Percentiles rank a stretch among this genome's conserved stretches.
phyloP scores from a whole-genome alignment of 208 protist genomes.

The Tetramitus jugosus region DNA sequence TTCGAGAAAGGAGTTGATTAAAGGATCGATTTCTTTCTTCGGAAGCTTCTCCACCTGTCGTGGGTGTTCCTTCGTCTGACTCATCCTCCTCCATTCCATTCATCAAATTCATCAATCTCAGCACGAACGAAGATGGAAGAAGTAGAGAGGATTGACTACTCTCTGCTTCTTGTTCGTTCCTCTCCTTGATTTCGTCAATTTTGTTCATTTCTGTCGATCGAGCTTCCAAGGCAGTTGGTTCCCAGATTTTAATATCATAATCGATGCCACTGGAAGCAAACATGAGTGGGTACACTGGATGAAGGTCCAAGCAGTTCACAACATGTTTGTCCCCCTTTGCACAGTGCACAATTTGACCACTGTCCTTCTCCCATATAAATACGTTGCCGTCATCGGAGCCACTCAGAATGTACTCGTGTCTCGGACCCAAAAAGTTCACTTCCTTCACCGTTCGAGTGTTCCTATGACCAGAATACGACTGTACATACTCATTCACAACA shows the following conservation, averaged over 20 bases:
- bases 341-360: neutral
- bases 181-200: neutral
- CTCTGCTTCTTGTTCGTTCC: no score
- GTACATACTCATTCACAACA: neutral
- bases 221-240: neutral
- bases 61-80: no score
- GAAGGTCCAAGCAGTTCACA: slow-evolving; percentile 12
- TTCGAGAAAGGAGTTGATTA: no score
- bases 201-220: neutral
- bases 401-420: neutral
- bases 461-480: neutral
- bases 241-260: neutral
- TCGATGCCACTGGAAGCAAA: slow-evolving; percentile 22
- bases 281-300: neutral
- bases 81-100: no score
- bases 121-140: no score
- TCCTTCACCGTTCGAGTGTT: slow-evolving; percentile 23
- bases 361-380: slow-evolving; percentile 12
- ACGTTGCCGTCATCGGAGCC: slow-evolving; percentile 11
- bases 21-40: no score
- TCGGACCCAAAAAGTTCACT: slow-evolving; percentile 17
- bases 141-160: no score
- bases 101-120: no score
- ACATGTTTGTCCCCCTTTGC: slow-evolving; percentile 11
- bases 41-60: no score